Evolutionary conservation across 2,329 filamentous ascomycete genomes (phyloP).

Genomic region (Fusarium caatingaense): DNA sequence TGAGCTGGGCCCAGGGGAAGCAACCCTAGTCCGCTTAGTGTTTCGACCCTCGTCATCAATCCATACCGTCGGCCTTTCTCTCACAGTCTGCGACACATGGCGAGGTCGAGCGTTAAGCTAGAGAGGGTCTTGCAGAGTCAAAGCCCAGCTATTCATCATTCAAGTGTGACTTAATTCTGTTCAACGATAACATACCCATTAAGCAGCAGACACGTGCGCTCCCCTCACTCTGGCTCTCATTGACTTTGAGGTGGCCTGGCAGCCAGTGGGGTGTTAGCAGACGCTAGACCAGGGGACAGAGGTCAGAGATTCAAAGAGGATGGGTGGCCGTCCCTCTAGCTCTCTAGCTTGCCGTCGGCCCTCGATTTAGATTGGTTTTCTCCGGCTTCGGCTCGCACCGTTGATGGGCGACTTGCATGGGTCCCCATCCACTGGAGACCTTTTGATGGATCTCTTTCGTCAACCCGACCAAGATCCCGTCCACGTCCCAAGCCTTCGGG

Average conservation of each 20-base stretch:
- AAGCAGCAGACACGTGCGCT: conserved; percentile 52
- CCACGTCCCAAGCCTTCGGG: conserved; percentile 48
- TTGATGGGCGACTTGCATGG: conserved; percentile 49
- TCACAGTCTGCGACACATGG: conserved; percentile 18
- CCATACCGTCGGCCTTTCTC: conserved; percentile 16
- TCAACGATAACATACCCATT: conserved; percentile 45
- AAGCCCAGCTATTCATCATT: conserved; percentile 28
- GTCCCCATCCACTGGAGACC: conserved; percentile 40
- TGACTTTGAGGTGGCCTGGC: conserved; percentile 29
- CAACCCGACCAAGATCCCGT: conserved; percentile 44
- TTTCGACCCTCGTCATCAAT: conserved; percentile 35
- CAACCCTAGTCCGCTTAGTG: conserved; percentile 42
- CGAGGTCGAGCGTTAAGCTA: conserved; percentile 27
- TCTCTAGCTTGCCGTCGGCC: conserved; percentile 45
- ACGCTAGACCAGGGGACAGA: conserved; percentile 41
- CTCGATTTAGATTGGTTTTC: conserved; percentile 49
- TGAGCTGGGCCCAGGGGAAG: conserved; percentile 33
- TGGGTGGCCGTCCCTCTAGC: conserved; percentile 24
- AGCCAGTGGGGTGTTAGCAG: conserved; percentile 36
- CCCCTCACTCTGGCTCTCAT: conserved; percentile 31
- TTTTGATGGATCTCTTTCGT: conserved; percentile 41
- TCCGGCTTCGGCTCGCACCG: conserved; percentile 54
- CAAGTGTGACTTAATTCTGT: conserved; percentile 36
- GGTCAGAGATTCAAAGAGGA: conserved; percentile 32
- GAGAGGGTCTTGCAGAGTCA: conserved; percentile 6